Base-by-base conservation (phyloP, 129 eudicot genomes). In the Centella asiatica region DNA sequence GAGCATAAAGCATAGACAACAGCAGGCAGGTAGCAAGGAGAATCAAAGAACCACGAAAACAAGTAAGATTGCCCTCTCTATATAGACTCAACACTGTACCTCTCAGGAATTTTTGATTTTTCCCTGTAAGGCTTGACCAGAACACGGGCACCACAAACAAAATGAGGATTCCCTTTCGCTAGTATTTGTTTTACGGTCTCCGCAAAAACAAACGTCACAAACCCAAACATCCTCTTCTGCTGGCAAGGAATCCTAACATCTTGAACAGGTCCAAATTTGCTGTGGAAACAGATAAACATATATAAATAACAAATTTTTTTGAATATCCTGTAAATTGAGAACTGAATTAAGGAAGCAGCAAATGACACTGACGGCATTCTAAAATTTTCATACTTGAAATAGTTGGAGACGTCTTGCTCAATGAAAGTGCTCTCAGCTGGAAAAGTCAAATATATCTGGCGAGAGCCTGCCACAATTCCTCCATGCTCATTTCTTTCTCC, bases 181-280 rank as follows among this genome's bases (percentile, higher is more conserved):
- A 90, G 60, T 68, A 81, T 72, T 36, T 71, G 72, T 78, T 73
- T 87, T 51, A 84, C 98, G 1, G 94, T 77, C 50, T 90, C 89
- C 19, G 88, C 69, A 67, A 67, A 79, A 32, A 69, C 77, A 69
- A 90, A 90, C n/a, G 94, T 81, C 44, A 90, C 98, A 57, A 86
- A 90, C 32, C 95, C 97, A 62, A 81, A 90, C 97, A 86, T 86
- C 69, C 95, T 71, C 70, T 82, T 87, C 65, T 78, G 89, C 74
- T 83, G 97, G 82, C 89, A 81, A 15, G 98, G 98, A 65, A 90
- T 81, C 73, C 98, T 84, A 44, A 90, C 98, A 70, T 90, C 98
- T 71, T 80, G 87, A 45, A 90, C 98, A 3, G 73, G 77, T 58
- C 98, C 94, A 58, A 69, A 90, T 24, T 76, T 75, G 69, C 97